Conservation (phyloP, 129 eudicot species). For the Calendula officinalis region DNA sequence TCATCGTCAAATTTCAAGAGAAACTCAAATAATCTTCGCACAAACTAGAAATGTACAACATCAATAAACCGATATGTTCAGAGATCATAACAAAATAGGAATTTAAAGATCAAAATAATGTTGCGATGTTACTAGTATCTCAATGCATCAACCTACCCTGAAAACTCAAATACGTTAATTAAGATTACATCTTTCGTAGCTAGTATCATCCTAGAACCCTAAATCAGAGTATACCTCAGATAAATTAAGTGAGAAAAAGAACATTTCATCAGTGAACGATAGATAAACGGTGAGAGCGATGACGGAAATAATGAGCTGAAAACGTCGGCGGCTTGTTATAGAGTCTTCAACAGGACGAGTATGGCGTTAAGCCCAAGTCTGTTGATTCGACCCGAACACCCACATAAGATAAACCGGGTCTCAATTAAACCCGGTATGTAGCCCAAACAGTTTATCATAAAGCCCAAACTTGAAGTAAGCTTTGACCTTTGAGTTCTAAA, state of each 20-base stretch:
- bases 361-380: slow-evolving; percentile 17
- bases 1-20: neutral
- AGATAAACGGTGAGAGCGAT: neutral
- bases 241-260: neutral
- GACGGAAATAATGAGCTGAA: slow-evolving; percentile 12
- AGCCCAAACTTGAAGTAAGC: no score
- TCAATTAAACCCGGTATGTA: neutral
- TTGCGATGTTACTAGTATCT: slow-evolving; percentile 1
- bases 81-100: slow-evolving; percentile 12
- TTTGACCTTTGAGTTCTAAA: no score
- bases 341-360: neutral
- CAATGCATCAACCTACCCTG: slow-evolving; percentile 1
- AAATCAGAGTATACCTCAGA: slow-evolving; percentile 25
- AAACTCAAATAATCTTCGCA: slow-evolving; percentile 5
- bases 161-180: slow-evolving; percentile 5
- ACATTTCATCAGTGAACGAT: neutral
- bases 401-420: neutral
- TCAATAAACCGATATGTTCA: slow-evolving; percentile 1
- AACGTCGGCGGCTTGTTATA: slow-evolving; percentile 31
- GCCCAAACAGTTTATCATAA: neutral
- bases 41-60: neutral
- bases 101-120: slow-evolving; percentile 10
- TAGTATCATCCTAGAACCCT: slow-evolving; percentile 25
- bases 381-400: slow-evolving; percentile 17
- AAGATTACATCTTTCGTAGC: neutral